Evolutionary conservation across 129 eudicot genomes (phyloP).

Genomic region (Sambucus nigra): DNA sequence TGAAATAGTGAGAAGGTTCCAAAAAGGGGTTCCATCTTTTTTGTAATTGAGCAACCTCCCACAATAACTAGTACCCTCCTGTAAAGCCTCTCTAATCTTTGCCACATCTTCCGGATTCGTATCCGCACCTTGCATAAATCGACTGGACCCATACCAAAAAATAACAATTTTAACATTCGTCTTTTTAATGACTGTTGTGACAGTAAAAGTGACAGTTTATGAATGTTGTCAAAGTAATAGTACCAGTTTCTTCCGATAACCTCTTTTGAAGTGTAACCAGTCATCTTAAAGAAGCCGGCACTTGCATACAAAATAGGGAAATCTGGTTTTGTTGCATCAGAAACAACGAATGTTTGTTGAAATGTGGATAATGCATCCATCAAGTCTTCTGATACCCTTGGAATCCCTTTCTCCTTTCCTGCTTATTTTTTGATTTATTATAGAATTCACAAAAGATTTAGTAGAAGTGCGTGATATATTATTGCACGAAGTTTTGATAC

Average conservation of each 20-base stretch:
- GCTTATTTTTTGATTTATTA: background rate
- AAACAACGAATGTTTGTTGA: constrained; percentile 92
- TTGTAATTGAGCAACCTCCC: constrained; percentile 89
- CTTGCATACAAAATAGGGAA: constrained; percentile 87
- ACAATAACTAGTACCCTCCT: constrained; percentile 57
- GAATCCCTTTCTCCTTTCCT: constrained; percentile 57
- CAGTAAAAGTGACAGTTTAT: background rate
- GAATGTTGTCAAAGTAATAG: background rate
- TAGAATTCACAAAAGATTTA: too few relatives aligned
- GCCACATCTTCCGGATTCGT: constrained; percentile 93
- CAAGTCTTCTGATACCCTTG: constrained; percentile 83
- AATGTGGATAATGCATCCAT: constrained; percentile 84
- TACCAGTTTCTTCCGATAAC: constrained; percentile 96
- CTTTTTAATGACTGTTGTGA: background rate
- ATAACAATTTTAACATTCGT: background rate
- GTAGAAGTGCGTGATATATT: too few relatives aligned
- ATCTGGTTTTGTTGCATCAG: constrained; percentile 91
- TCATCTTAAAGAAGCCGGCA: constrained; percentile 94
- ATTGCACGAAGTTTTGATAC: too few relatives aligned
- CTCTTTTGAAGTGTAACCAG: constrained; percentile 86
- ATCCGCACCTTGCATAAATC: constrained; percentile 84
- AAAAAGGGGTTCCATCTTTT: constrained; percentile 89
- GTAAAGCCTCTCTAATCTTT: constrained; percentile 76
- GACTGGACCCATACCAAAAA: constrained; percentile 34
- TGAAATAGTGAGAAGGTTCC: constrained; percentile 93